These are phyloP conservation scores for Fusarium udum DNA, from an alignment of 2,329 filamentous ascomycete genomes.

Conservation along the genomic window DNA sequence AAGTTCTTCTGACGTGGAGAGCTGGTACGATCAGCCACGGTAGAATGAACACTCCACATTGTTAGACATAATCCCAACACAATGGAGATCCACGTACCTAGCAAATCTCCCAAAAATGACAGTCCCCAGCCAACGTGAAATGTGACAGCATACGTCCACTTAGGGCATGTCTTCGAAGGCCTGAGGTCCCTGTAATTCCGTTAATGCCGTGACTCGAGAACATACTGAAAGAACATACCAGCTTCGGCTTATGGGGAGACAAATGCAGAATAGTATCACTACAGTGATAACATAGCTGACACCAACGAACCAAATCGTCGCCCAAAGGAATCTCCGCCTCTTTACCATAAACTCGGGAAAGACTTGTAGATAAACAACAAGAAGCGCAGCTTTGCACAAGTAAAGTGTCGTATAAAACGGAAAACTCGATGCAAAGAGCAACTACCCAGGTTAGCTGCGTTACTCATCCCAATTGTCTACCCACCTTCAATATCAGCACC, in stretches of 20 bases:
- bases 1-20: not conserved
- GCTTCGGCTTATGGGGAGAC: slow-evolving; percentile 1
- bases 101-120: slow-evolving; percentile 17
- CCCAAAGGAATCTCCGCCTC: slow-evolving; percentile 18
- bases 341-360: slow-evolving; percentile 32
- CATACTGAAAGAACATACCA: not conserved
- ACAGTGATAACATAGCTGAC: not conserved
- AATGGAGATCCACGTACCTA: not conserved
- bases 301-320: not conserved
- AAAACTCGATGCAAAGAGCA: slow-evolving; percentile 21
- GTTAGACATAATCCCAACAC: rapidly evolving
- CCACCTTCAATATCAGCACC: slow-evolving; percentile 12
- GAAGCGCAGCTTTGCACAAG: slow-evolving; percentile 33
- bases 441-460: not conserved
- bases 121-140: slow-evolving; percentile 27
- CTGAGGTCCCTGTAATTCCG: not conserved
- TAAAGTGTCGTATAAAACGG: slow-evolving; percentile 39
- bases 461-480: rapidly evolving
- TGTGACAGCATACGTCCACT: not conserved
- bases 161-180: not conserved
- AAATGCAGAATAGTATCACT: not conserved
- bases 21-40: slow-evolving; percentile 28
- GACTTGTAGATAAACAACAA: slow-evolving; percentile 21
- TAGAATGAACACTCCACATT: not conserved
- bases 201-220: rapidly evolving